phyloP scores from a whole-genome alignment of 139 green algal species.

The Chlamydomonas urium region DNA sequence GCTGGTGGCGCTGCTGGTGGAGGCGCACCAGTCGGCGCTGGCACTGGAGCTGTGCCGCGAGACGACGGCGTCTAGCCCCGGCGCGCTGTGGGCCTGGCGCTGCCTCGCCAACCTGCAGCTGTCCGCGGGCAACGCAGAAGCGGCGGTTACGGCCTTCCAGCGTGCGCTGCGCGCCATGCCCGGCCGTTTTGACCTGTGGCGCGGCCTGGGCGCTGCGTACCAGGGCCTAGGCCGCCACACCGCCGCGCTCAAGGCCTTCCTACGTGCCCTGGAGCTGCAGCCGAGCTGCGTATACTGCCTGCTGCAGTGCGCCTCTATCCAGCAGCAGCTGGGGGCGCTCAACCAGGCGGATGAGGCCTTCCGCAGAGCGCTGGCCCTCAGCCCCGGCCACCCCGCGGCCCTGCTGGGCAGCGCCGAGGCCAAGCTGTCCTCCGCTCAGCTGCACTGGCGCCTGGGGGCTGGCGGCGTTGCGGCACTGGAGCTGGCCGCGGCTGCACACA shows the following conservation, averaged over 20 bases:
- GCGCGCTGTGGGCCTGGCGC: slow-evolving; percentile 15
- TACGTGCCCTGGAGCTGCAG: slow-evolving; percentile 56
- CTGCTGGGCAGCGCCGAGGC: slow-evolving; percentile 39
- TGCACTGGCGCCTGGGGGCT: slow-evolving; percentile 43
- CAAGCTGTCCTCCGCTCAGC: slow-evolving; percentile 37
- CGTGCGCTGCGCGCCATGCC: slow-evolving; percentile 35
- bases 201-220: slow-evolving; percentile 59
- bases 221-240: slow-evolving; percentile 43
- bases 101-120: slow-evolving; percentile 20
- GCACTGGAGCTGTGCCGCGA: slow-evolving; percentile 42
- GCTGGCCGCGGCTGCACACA: slow-evolving; percentile 36
- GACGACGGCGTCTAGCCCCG: slow-evolving; percentile 2
- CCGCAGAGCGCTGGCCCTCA: slow-evolving; percentile 13
- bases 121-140: slow-evolving; percentile 13
- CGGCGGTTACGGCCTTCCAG: slow-evolving; percentile 40
- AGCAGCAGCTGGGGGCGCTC: slow-evolving; percentile 46
- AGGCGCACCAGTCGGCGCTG: slow-evolving; percentile 13
- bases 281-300: slow-evolving; percentile 47
- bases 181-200: slow-evolving; percentile 53
- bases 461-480: slow-evolving; percentile 44
- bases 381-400: slow-evolving; percentile 15
- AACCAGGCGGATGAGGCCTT: slow-evolving; percentile 23
- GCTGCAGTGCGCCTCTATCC: slow-evolving; percentile 51
- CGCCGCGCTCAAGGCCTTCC: slow-evolving; percentile 63
- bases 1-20: slow-evolving; percentile 42